Evolutionary conservation across 768 basidiomycete genomes (phyloP).

Genomic region (Mycena belliarum): DNA sequence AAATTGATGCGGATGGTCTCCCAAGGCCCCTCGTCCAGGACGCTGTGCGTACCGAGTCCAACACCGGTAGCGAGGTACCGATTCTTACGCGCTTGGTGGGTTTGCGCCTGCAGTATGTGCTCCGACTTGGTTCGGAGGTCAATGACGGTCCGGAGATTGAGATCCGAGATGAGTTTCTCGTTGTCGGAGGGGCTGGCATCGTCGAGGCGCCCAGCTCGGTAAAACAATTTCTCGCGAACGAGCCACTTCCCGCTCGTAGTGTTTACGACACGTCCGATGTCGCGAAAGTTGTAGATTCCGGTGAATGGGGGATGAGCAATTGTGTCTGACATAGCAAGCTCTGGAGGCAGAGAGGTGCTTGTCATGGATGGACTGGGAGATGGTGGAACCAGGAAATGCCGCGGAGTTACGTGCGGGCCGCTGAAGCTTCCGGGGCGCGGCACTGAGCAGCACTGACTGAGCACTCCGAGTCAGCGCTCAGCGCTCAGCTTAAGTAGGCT

Average conservation of each 20-base stretch:
- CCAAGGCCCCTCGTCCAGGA: constrained; percentile 4
- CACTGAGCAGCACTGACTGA: too few relatives aligned
- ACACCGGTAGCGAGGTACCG: not conserved
- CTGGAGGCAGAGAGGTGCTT: not conserved
- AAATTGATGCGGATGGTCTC: constrained; percentile 20
- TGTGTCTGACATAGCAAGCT: not conserved
- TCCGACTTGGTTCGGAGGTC: constrained; percentile 24
- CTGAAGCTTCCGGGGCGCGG: too few relatives aligned
- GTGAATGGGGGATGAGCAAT: constrained; percentile 10
- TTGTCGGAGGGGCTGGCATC: constrained; percentile 13
- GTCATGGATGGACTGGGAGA: too few relatives aligned
- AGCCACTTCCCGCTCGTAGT: not conserved
- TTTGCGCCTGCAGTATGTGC: constrained; percentile 17
- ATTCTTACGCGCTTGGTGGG: not conserved
- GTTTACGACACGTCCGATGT: constrained; percentile 17
- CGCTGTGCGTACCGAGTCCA: not conserved
- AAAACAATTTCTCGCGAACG: constrained; percentile 15
- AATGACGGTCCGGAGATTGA: constrained; percentile 21
- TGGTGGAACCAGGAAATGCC: too few relatives aligned
- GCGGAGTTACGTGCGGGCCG: too few relatives aligned
- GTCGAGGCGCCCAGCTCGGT: constrained; percentile 24
- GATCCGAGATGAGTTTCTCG: constrained; percentile 13
- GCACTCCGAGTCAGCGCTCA: too few relatives aligned
- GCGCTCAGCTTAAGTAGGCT: too few relatives aligned
- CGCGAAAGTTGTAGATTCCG: constrained; percentile 22